Percentiles rank a stretch among this genome's conserved stretches.
Conservation (phyloP, 2,329 filamentous ascomycete species). For the Paraphaeosphaeria sporulosa region DNA sequence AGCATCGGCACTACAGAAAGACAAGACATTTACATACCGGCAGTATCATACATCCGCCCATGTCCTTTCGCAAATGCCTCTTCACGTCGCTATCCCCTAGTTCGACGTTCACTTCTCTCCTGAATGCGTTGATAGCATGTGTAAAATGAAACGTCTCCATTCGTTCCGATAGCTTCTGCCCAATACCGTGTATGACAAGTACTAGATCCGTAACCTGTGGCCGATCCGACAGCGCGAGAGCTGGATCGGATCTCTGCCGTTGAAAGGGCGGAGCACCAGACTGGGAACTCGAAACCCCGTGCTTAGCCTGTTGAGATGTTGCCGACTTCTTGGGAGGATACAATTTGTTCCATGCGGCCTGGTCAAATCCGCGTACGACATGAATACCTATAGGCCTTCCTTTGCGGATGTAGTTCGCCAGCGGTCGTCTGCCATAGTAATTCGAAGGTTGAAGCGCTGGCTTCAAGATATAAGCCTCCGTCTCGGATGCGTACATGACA, state of each 20-base stretch:
- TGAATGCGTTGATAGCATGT: slow-evolving; percentile 90
- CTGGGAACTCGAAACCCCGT: slow-evolving; percentile 55
- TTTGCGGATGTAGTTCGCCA: slow-evolving; percentile 82
- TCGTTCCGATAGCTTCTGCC: slow-evolving; percentile 92
- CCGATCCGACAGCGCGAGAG: slow-evolving; percentile 69
- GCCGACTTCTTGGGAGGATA: slow-evolving; percentile 62
- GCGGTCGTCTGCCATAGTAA: slow-evolving; percentile 81
- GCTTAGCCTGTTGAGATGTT: slow-evolving; percentile 51
- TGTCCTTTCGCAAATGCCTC: slow-evolving; percentile 74
- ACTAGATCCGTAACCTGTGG: slow-evolving; percentile 85
- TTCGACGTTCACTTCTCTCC: slow-evolving; percentile 85
- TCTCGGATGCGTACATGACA: slow-evolving; percentile 83
- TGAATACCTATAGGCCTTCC: slow-evolving; percentile 82
- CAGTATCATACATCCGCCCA: slow-evolving; percentile 91
- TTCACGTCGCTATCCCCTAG: slow-evolving; percentile 77
- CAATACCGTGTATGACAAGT: slow-evolving; percentile 92
- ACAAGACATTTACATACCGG: slow-evolving; percentile 57
- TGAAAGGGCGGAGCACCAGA: slow-evolving; percentile 51
- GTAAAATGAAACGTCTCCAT: slow-evolving; percentile 98
- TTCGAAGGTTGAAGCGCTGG: slow-evolving; percentile 84
- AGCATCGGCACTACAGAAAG: slow-evolving; percentile 14
- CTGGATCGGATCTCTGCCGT: slow-evolving; percentile 58
- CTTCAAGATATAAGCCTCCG: slow-evolving; percentile 83
- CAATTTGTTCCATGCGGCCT: slow-evolving; percentile 75
- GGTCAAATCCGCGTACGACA: slow-evolving; percentile 89